Percentiles rank a stretch among this genome's conserved stretches.
These are phyloP conservation scores for Fistulinella staudtii DNA, from an alignment of 1,284 basidiomycete genomes.

Conservation along the genomic window DNA sequence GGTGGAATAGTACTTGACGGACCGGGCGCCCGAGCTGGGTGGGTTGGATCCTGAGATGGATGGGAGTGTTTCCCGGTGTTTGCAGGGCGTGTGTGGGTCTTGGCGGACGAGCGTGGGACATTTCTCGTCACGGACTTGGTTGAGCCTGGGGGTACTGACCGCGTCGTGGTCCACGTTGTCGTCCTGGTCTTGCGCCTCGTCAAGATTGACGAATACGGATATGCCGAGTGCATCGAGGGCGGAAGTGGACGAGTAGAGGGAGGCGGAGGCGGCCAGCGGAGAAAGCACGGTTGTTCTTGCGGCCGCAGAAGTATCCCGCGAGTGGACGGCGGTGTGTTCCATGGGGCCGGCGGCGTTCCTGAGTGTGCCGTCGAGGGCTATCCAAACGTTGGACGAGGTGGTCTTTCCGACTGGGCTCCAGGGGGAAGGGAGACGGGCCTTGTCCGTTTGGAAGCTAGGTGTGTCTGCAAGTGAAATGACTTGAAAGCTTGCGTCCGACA, in stretches of 20 bases:
- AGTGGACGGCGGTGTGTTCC: neutral
- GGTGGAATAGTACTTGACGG: slow-evolving; percentile 18
- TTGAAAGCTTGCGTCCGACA: slow-evolving; percentile 25
- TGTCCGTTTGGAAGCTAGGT: slow-evolving; percentile 1
- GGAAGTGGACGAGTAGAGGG: slow-evolving; percentile 17
- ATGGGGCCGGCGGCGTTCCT: slow-evolving; percentile 16
- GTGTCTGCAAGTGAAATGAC: slow-evolving; percentile 28
- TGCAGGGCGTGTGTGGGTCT: slow-evolving; percentile 8
- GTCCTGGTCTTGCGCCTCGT: neutral
- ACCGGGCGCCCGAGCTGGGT: slow-evolving; percentile 1
- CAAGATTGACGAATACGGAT: slow-evolving; percentile 17
- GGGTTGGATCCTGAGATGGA: neutral
- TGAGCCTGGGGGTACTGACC: neutral
- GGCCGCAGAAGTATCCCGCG: neutral
- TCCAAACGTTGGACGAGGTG: slow-evolving; percentile 21
- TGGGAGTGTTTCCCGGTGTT: slow-evolving; percentile 16
- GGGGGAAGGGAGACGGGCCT: slow-evolving; percentile 26
- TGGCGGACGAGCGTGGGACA: neutral
- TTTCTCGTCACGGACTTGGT: slow-evolving; percentile 3
- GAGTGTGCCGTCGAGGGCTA: slow-evolving; percentile 23
- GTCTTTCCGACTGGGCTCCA: slow-evolving; percentile 26
- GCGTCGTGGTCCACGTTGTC: neutral
- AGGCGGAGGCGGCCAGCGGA: slow-evolving; percentile 3
- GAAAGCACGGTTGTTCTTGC: neutral
- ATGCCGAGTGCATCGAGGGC: slow-evolving; percentile 20